These are phyloP conservation scores for Rostrohypoxylon terebratum DNA, from an alignment of 495 filamentous ascomycete species.

Conservation along the genomic window DNA sequence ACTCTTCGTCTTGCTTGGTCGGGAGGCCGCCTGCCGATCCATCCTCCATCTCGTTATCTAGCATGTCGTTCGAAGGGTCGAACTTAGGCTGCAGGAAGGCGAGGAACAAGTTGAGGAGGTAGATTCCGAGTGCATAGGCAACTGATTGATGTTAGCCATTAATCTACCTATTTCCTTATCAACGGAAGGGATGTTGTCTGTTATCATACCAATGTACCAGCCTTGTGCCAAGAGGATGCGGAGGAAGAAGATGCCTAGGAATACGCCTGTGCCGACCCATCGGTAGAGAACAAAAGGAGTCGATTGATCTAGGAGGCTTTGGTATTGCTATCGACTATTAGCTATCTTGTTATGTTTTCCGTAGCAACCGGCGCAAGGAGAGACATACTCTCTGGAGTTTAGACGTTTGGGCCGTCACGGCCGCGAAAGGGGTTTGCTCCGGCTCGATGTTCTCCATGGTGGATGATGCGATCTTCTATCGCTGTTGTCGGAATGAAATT, in stretches of 20 bases:
- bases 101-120: slow-evolving; percentile 98
- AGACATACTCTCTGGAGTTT: slow-evolving; percentile 58
- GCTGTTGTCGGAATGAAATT: slow-evolving; percentile 6
- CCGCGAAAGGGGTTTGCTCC: slow-evolving; percentile 84
- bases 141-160: slow-evolving; percentile 65
- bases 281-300: slow-evolving; percentile 89
- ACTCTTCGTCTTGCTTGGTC: slow-evolving; percentile 95
- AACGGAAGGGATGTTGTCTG: not conserved
- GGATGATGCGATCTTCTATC: slow-evolving; percentile 13
- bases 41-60: slow-evolving; percentile 95
- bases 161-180: not conserved
- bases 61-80: slow-evolving; percentile 92
- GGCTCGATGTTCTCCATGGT: slow-evolving; percentile 83
- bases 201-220: slow-evolving; percentile 92
- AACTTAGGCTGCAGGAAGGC: slow-evolving; percentile 99
- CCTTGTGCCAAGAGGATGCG: slow-evolving; percentile 92
- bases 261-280: slow-evolving; percentile 82
- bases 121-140: slow-evolving; percentile 97
- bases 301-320: slow-evolving; percentile 91
- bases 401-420: slow-evolving; percentile 85
- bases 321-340: slow-evolving; percentile 78
- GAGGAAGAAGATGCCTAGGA: slow-evolving; percentile 83
- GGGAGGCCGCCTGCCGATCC: slow-evolving; percentile 82
- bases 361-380: slow-evolving; percentile 14
- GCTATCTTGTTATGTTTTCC: not conserved